These are phyloP conservation scores for Scutellaria minor DNA, from an alignment of 257 asterid species.

Conservation along the genomic window DNA sequence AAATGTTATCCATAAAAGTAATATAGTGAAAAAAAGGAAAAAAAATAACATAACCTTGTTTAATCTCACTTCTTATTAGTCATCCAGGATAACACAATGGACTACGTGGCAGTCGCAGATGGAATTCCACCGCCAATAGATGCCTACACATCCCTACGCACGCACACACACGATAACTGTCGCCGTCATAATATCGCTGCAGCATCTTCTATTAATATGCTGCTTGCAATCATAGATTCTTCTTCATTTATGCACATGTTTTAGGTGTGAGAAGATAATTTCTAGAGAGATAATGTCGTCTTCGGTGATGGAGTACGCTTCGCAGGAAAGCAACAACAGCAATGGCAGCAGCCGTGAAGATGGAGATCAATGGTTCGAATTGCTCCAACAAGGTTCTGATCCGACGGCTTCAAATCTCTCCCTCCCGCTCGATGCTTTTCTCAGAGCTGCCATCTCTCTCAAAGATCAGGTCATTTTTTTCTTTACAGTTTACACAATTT, in stretches of 20 bases:
- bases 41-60: background rate
- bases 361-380: constrained; percentile 49
- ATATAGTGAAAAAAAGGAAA: background rate
- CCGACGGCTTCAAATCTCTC: constrained; percentile 45
- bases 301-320: constrained; percentile 51
- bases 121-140: constrained; percentile 31
- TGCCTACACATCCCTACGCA: constrained; percentile 9
- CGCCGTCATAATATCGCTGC: constrained; percentile 1
- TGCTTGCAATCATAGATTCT: background rate
- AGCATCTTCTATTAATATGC: constrained; percentile 23
- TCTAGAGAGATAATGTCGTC: constrained; percentile 51
- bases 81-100: background rate
- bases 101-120: constrained; percentile 30
- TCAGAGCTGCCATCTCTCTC: constrained; percentile 65
- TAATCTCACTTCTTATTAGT: constrained; percentile 10
- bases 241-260: background rate
- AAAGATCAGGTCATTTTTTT: constrained; percentile 56
- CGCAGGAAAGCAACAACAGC: constrained; percentile 44
- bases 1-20: too few species aligned
- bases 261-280: background rate
- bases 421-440: constrained; percentile 51
- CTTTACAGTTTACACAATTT: background rate
- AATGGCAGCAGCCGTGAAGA: constrained; percentile 44
- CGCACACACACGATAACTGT: constrained; percentile 34
- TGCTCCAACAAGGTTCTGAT: constrained; percentile 39